Percentiles rank a stretch among this genome's conserved stretches.
phyloP scores from a whole-genome alignment of 345 rosid genomes.

The Populus davidiana region DNA sequence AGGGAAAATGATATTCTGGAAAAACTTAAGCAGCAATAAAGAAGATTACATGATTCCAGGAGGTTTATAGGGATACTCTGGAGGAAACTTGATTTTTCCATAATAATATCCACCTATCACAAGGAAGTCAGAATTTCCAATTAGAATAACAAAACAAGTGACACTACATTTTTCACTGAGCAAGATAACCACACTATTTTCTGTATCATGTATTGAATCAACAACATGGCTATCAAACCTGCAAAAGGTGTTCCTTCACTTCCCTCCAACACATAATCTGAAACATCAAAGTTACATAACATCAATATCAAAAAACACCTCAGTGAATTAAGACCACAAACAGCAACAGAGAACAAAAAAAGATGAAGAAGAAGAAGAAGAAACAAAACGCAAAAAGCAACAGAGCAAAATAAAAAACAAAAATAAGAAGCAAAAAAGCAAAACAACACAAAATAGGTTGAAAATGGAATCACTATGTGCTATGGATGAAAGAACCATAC shows the following conservation, averaged over 20 bases:
- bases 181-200: constrained; percentile 11
- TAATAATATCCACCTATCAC: constrained; percentile 70
- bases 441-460: background rate
- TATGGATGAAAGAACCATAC: background rate
- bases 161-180: constrained; percentile 7
- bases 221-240: constrained; percentile 41
- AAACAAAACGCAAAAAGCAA: background rate
- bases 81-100: constrained; percentile 96
- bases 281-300: constrained; percentile 21
- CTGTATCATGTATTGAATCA: background rate
- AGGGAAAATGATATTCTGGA: background rate
- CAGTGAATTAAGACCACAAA: constrained; percentile 5
- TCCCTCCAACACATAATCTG: constrained; percentile 95
- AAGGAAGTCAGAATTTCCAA: background rate
- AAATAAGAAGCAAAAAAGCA: background rate
- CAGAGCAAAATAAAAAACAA: background rate
- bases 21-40: constrained; percentile 15
- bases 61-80: constrained; percentile 96
- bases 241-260: constrained; percentile 96
- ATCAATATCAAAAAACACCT: constrained; percentile 3
- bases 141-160: background rate
- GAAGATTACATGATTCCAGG: constrained; percentile 88
- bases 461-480: background rate
- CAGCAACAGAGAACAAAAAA: background rate
- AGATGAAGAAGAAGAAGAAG: background rate